Percentiles rank a stretch among this genome's conserved stretches.
Evolutionary conservation across 2,329 filamentous ascomycete species (phyloP).

Genomic region (Pseudogymnoascus sp.): DNA sequence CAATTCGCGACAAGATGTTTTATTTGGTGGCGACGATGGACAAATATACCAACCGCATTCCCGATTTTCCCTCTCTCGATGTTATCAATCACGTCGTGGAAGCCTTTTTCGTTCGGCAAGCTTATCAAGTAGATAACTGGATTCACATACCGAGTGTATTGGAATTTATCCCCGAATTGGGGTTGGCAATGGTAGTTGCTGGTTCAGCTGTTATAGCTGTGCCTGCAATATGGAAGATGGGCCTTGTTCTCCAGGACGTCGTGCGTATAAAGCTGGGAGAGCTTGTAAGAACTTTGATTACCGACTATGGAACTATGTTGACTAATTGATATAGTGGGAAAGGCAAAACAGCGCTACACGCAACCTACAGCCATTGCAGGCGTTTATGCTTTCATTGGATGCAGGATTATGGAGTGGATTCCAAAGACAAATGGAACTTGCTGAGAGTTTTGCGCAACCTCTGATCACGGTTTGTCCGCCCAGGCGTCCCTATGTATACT

Average conservation of each 20-base stretch:
- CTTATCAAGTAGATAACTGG: neutral
- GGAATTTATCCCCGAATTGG: neutral
- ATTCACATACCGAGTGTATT: neutral
- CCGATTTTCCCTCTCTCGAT: neutral
- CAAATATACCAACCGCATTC: neutral
- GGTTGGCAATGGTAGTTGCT: neutral
- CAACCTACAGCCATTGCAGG: neutral
- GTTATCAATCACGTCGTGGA: constrained; percentile 6
- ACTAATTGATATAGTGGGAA: neutral
- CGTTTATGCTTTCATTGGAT: constrained; percentile 6
- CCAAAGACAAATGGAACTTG: constrained; percentile 8
- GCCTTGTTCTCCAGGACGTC: neutral
- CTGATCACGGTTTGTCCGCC: neutral
- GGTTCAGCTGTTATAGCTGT: neutral
- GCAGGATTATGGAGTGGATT: constrained; percentile 9
- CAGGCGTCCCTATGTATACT: neutral
- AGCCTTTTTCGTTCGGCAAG: neutral
- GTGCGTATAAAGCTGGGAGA: neutral
- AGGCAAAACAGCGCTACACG: neutral
- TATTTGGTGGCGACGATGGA: neutral
- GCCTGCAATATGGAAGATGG: constrained; percentile 11
- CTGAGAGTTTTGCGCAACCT: constrained; percentile 3
- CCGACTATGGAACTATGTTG: neutral
- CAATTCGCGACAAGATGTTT: neutral
- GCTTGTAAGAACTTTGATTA: neutral